phyloP scores from a whole-genome alignment of 2,329 filamentous ascomycete genomes.

The Drechslerella coelobrocha region DNA sequence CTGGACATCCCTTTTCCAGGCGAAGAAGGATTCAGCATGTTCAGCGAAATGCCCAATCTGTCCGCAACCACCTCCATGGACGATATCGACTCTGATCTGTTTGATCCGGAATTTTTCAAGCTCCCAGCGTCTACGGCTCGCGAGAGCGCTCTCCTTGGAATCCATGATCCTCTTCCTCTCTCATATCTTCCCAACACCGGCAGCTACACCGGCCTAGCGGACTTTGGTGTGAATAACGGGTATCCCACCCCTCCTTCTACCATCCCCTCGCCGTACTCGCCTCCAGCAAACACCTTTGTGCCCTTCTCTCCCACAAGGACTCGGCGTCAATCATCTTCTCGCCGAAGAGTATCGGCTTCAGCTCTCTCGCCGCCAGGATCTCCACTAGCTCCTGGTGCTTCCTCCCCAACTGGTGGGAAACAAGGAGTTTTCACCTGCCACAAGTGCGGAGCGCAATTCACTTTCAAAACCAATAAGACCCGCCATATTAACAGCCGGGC shows the following conservation, averaged over 20 bases:
- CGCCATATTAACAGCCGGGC: slow-evolving; percentile 45
- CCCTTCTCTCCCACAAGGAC: slow-evolving; percentile 13
- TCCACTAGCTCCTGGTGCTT: slow-evolving; percentile 29
- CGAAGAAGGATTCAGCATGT: slow-evolving; percentile 48
- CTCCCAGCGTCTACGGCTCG: slow-evolving; percentile 22
- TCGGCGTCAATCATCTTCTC: slow-evolving; percentile 27
- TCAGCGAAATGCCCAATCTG: slow-evolving; percentile 19
- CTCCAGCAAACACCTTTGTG: slow-evolving; percentile 27
- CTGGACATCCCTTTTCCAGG: slow-evolving; percentile 40
- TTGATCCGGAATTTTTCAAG: slow-evolving; percentile 42
- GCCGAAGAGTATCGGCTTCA: slow-evolving; percentile 9
- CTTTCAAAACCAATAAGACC: slow-evolving; percentile 49
- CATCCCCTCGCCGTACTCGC: slow-evolving; percentile 40
- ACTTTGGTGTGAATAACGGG: slow-evolving; percentile 15
- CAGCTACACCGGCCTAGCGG: slow-evolving; percentile 12
- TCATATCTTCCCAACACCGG: slow-evolving; percentile 7
- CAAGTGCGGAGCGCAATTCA: slow-evolving; percentile 42
- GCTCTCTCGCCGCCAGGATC: slow-evolving; percentile 34
- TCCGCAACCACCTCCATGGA: slow-evolving; percentile 23
- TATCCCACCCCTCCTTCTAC: slow-evolving; percentile 47
- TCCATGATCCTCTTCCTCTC: slow-evolving; percentile 24
- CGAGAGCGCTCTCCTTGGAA: slow-evolving; percentile 30
- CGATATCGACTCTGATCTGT: slow-evolving; percentile 35
- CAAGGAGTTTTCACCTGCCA: slow-evolving; percentile 41
- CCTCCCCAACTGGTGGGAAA: slow-evolving; percentile 46